Percentiles rank a stretch among this genome's conserved stretches.
These are phyloP conservation scores for Sechiopsis laciniata DNA, from an alignment of 306 rosid species.

Conservation along the genomic window DNA sequence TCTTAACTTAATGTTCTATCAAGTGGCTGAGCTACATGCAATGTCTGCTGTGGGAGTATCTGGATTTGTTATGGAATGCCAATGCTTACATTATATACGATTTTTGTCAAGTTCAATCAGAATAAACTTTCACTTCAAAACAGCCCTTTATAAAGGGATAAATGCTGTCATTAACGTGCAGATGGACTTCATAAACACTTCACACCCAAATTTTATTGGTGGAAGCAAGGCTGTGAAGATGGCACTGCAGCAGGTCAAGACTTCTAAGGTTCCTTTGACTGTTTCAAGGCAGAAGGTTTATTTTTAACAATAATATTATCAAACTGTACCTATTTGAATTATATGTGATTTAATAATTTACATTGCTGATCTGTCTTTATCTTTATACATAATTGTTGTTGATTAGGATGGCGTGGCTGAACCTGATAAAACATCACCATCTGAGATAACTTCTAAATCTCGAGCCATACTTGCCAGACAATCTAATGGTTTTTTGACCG, in stretches of 20 bases:
- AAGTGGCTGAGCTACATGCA: conserved; percentile 2
- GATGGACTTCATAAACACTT: conserved; percentile 43
- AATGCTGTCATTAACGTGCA: conserved; percentile 13
- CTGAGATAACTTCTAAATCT: conserved; percentile 72
- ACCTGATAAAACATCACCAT: conserved; percentile 70
- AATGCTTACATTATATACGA: background rate
- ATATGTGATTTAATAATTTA: background rate
- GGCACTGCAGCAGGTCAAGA: conserved; percentile 34
- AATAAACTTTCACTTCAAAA: background rate
- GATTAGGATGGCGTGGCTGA: conserved; percentile 63
- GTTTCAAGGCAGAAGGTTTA: conserved; percentile 16
- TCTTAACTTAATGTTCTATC: background rate
- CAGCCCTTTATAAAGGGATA: background rate
- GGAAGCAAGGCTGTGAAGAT: conserved; percentile 41
- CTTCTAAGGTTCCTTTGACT: conserved; percentile 30
- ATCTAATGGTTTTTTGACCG: conserved; percentile 69
- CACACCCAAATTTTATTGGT: conserved; percentile 40
- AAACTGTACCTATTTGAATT: background rate
- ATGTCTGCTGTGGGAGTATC: background rate
- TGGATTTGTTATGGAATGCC: background rate
- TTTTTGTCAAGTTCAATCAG: background rate
- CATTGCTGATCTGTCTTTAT: background rate
- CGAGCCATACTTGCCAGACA: conserved; percentile 74
- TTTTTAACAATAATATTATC: no score
- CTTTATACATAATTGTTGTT: conserved; percentile 19